Evolutionary conservation across 2,329 filamentous ascomycete species (phyloP), one percentile per base, ranked within the genome.

Genomic region (Pezicula carpinea): DNA sequence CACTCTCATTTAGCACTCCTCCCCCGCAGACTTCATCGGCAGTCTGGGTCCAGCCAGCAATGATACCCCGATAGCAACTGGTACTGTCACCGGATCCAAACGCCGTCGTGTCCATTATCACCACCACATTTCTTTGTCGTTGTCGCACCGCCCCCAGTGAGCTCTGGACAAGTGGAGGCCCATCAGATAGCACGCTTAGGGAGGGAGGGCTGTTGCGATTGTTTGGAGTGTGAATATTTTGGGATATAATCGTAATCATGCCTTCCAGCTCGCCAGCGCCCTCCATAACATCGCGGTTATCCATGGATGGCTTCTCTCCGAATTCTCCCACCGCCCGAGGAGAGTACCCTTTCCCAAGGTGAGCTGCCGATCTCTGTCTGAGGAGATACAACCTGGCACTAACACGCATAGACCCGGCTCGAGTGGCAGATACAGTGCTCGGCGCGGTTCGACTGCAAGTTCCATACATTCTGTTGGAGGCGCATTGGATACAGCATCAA

Each of bases 381-480:
- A 19, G 58, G 58, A 71, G 76, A 49, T 70, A 73, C 52, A 68
- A 64, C 47, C 73, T 75, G 52, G 69, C 54, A 60, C 75, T 62
- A 46, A 62, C 49, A 34, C 23, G 21, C 39, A n/a, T 40, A 63
- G 60, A 46, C 55, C 56, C 8, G 54, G 59, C 17, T 64, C 62
- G 8, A 60, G 53, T 51, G 50, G 52, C 22, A 60, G 57, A 53
- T 76, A 77, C 58, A 64, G 64, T 47, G 73, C 79, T 40, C 76
- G 91, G 63, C 79, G 90, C 66, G 87, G 82, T 52, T 97, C 93
- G 46, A 87, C 83, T 21, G 85, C 91, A 38, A 95, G 90, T 72
- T 96, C 92, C 18, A 81, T 92, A 57, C 82, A 85, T 63, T 96
- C 91, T 26, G 82, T 95, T 63, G 90, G 90, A 51, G 89, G 89